phyloP scores from a whole-genome alignment of 2,329 filamentous ascomycete species.

The Xylariaceae sp. region DNA sequence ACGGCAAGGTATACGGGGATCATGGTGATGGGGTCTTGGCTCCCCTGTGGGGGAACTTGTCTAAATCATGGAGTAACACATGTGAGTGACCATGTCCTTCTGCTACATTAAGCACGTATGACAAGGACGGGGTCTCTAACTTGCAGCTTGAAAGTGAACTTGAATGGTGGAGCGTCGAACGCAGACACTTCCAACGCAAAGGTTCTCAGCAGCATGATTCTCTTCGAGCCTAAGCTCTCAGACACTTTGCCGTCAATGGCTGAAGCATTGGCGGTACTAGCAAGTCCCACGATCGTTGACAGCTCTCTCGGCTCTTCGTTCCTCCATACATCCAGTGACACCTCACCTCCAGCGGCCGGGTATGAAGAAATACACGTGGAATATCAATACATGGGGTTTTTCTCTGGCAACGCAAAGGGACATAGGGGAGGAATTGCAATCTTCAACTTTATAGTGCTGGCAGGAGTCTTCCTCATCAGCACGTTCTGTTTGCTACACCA shows the following conservation, averaged over 20 bases:
- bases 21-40: neutral
- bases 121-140: too few species aligned
- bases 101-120: too few species aligned
- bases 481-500: neutral
- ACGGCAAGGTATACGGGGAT: neutral
- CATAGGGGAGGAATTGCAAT: neutral
- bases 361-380: too few species aligned
- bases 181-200: slow-evolving; percentile 39
- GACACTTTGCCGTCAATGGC: slow-evolving; percentile 48
- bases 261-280: slow-evolving; percentile 57
- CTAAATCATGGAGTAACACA: neutral
- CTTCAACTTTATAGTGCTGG: neutral
- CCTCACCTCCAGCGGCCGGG: too few species aligned
- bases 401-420: neutral
- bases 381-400: neutral
- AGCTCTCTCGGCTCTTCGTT: slow-evolving; percentile 47
- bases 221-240: slow-evolving; percentile 19
- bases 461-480: neutral
- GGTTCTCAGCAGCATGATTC: slow-evolving; percentile 39
- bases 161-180: slow-evolving; percentile 38
- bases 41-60: neutral
- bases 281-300: slow-evolving; percentile 52
- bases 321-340: neutral
- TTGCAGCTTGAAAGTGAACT: too few species aligned
- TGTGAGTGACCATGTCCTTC: neutral